Evolutionary conservation across 345 rosid genomes (phyloP).

Genomic region (Brassica napus): DNA sequence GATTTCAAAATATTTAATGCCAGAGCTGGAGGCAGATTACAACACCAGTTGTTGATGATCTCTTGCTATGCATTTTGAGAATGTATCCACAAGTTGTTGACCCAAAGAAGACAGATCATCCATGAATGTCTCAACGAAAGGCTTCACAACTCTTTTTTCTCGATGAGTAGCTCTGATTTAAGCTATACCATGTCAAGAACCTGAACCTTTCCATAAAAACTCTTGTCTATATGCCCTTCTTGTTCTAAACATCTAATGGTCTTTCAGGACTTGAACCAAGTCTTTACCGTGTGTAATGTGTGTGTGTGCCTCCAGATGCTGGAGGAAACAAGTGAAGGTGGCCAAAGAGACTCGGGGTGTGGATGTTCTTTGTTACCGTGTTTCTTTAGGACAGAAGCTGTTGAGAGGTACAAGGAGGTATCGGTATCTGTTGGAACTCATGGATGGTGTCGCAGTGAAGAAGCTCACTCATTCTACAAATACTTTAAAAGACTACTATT

Average conservation of each 20-base stretch:
- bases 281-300: slow-evolving; percentile 45
- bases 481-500: no score
- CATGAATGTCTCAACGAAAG: slow-evolving; percentile 64
- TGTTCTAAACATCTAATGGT: slow-evolving; percentile 71
- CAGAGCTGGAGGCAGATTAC: slow-evolving; percentile 90
- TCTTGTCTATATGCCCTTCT: slow-evolving; percentile 86
- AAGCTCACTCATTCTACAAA: slow-evolving; percentile 42
- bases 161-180: slow-evolving; percentile 77
- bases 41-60: slow-evolving; percentile 43
- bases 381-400: slow-evolving; percentile 77
- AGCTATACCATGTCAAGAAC: slow-evolving; percentile 93
- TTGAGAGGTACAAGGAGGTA: slow-evolving; percentile 60
- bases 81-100: slow-evolving; percentile 86
- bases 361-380: slow-evolving; percentile 82
- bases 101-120: slow-evolving; percentile 86
- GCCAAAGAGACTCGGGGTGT: slow-evolving; percentile 83
- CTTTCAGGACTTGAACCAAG: slow-evolving; percentile 73
- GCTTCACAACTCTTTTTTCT: slow-evolving; percentile 80
- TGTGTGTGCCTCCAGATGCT: slow-evolving; percentile 51
- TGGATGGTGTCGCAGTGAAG: slow-evolving; percentile 60
- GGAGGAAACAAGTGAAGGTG: slow-evolving; percentile 81
- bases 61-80: slow-evolving; percentile 71
- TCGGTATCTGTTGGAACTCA: slow-evolving; percentile 50
- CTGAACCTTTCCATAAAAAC: slow-evolving; percentile 65
- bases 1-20: slow-evolving; percentile 52